phyloP scores from a whole-genome alignment of 108 stramenopile genomes.

The Fragilaria crotonensis region DNA sequence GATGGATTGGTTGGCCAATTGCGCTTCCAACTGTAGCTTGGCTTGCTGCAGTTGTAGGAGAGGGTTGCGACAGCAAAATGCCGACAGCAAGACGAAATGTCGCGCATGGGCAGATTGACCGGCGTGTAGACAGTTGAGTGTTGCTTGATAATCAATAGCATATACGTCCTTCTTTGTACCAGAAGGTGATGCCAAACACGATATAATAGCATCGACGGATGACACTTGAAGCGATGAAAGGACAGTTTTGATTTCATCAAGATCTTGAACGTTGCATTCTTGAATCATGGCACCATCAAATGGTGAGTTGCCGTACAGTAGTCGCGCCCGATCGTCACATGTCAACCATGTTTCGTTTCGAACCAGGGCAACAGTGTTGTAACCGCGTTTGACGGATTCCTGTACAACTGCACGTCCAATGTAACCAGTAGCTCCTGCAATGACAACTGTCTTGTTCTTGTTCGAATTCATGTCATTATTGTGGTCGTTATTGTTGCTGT shows the following conservation, averaged over 20 bases:
- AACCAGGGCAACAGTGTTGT: constrained; percentile 43
- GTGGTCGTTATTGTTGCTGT: not conserved
- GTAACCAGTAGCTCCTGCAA: constrained; percentile 54
- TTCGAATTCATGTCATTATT: not conserved
- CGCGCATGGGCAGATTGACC: constrained; percentile 33
- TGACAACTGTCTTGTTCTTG: constrained; percentile 25
- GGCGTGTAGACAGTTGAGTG: constrained; percentile 59
- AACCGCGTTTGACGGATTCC: constrained; percentile 41
- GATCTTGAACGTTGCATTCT: constrained; percentile 36
- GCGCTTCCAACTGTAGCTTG: constrained; percentile 62
- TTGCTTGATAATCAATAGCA: constrained; percentile 73
- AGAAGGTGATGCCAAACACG: constrained; percentile 72
- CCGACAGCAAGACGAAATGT: constrained; percentile 71
- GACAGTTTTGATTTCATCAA: constrained; percentile 12
- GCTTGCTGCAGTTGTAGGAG: constrained; percentile 76
- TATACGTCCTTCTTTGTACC: constrained; percentile 64
- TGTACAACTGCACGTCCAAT: constrained; percentile 49
- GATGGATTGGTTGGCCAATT: constrained; percentile 13
- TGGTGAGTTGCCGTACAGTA: not conserved
- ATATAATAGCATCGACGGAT: constrained; percentile 29
- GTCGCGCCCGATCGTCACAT: constrained; percentile 14
- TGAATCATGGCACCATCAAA: constrained; percentile 36
- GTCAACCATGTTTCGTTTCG: constrained; percentile 10
- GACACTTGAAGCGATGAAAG: not conserved
- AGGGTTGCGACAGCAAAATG: constrained; percentile 79